These are phyloP conservation scores for Aspergillus ruber DNA, from an alignment of 2,329 filamentous ascomycete species.

Conservation along the genomic window DNA sequence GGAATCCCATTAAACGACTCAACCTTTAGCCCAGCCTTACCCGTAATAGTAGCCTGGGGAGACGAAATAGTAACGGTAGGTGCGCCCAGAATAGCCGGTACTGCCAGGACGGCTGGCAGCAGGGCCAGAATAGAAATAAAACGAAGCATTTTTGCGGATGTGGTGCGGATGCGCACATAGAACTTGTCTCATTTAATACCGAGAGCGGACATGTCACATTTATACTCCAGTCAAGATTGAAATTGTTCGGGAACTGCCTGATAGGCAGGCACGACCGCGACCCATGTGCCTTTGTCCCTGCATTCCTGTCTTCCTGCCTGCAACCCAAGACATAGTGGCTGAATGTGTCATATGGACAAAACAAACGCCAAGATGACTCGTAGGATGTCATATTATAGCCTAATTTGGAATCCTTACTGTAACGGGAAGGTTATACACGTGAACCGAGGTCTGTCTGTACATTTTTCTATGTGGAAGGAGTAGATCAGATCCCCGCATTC, in stretches of 20 bases:
- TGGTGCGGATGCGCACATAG: background rate
- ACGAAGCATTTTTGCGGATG: background rate
- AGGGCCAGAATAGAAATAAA: conserved; percentile 3
- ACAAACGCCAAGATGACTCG: background rate
- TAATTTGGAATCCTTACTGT: too few species aligned
- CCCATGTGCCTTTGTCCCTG: background rate
- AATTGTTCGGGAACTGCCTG: too few species aligned
- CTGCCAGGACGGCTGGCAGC: conserved; percentile 9
- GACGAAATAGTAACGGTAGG: conserved; percentile 52
- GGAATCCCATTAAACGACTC: conserved; percentile 71
- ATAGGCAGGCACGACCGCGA: too few species aligned
- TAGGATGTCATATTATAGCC: background rate
- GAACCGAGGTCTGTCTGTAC: too few species aligned
- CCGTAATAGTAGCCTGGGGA: conserved; percentile 46
- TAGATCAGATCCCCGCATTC: too few species aligned
- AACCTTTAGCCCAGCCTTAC: conserved; percentile 37
- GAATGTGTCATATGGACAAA: background rate
- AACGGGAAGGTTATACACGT: too few species aligned
- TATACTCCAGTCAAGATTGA: too few species aligned
- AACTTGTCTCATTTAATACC: too few species aligned
- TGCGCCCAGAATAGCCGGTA: conserved; percentile 32
- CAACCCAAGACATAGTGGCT: background rate
- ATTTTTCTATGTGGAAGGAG: too few species aligned
- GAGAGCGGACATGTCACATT: too few species aligned
- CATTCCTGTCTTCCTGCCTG: background rate